These are phyloP conservation scores for Endotrypanum monterogeii DNA, from an alignment of 208 protist genomes.

Conservation along the genomic window DNA sequence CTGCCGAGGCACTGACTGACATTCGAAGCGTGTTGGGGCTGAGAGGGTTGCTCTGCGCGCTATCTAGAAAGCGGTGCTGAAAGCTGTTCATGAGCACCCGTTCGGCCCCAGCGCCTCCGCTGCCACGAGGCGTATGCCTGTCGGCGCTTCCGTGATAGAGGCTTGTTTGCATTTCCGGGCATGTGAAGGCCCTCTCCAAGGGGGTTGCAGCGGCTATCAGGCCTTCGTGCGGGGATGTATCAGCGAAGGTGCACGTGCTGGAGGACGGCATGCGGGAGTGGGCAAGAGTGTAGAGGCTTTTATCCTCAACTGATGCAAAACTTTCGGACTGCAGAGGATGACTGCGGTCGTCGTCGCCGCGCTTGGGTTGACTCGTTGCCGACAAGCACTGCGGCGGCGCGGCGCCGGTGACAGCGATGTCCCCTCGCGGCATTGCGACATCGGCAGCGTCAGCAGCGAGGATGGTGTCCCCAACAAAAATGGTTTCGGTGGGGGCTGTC, in stretches of 20 bases:
- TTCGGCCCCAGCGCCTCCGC: not conserved
- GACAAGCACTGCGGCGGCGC: not conserved
- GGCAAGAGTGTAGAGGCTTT: conserved; percentile 25
- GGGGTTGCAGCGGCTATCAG: not conserved
- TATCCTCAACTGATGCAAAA: conserved; percentile 17
- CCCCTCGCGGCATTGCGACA: not conserved
- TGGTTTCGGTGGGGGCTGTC: not conserved
- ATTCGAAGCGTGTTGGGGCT: not conserved
- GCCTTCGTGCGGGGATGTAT: not conserved
- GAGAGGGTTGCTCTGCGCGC: not conserved
- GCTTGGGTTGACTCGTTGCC: not conserved
- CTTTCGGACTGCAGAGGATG: not conserved
- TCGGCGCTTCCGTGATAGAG: conserved; percentile 7
- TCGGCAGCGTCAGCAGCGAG: not conserved
- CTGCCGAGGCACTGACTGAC: not conserved
- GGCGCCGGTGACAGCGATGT: not conserved
- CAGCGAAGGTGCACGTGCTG: not conserved
- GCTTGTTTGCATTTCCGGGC: conserved; percentile 22
- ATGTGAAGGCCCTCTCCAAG: conserved; percentile 30
- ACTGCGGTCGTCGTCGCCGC: not conserved
- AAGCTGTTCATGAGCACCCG: not conserved
- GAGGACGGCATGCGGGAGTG: conserved; percentile 11
- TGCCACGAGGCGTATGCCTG: not conserved
- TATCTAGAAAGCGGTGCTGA: not conserved
- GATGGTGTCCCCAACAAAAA: no score